phyloP scores from a whole-genome alignment of 1,284 basidiomycete genomes.

The Laetiporus sulphureus region DNA sequence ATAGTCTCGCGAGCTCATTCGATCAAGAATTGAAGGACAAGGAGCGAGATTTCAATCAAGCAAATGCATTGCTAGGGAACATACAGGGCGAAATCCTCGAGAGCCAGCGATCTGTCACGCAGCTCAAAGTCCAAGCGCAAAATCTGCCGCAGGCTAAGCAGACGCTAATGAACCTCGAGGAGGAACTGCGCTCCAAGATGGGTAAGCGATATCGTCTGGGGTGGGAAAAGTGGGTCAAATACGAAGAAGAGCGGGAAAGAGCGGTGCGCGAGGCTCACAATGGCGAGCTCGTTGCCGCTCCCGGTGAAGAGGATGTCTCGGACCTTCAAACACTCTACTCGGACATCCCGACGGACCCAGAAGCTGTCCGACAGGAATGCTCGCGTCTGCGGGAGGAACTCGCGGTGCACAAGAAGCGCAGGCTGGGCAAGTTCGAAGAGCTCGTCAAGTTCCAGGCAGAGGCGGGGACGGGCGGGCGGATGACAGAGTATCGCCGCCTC shows the following conservation, averaged over 20 bases:
- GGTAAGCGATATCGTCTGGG: constrained; percentile 77
- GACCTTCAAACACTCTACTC: constrained; percentile 55
- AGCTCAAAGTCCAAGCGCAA: constrained; percentile 66
- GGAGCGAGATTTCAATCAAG: constrained; percentile 89
- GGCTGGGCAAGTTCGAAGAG: constrained; percentile 66
- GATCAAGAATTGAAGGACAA: constrained; percentile 91
- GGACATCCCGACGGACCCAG: constrained; percentile 51
- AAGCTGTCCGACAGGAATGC: constrained; percentile 51
- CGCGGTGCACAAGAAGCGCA: constrained; percentile 54
- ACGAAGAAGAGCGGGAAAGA: constrained; percentile 74
- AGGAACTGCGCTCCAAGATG: constrained; percentile 69
- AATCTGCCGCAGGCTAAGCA: constrained; percentile 60
- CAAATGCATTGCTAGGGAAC: constrained; percentile 79
- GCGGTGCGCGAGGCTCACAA: constrained; percentile 49
- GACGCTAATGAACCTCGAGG: constrained; percentile 58
- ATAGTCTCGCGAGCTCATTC: constrained; percentile 87
- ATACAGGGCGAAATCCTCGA: constrained; percentile 93
- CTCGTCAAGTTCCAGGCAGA: constrained; percentile 80
- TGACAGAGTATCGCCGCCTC: constrained; percentile 81
- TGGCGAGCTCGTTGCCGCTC: constrained; percentile 38
- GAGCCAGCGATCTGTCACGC: constrained; percentile 69
- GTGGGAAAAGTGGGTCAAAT: constrained; percentile 88
- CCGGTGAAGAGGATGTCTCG: constrained; percentile 53
- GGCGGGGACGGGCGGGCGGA: constrained; percentile 81
- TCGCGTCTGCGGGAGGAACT: constrained; percentile 62